These are phyloP conservation scores for Hura crepitans DNA, from an alignment of 441 rosid species.

Conservation along the genomic window DNA sequence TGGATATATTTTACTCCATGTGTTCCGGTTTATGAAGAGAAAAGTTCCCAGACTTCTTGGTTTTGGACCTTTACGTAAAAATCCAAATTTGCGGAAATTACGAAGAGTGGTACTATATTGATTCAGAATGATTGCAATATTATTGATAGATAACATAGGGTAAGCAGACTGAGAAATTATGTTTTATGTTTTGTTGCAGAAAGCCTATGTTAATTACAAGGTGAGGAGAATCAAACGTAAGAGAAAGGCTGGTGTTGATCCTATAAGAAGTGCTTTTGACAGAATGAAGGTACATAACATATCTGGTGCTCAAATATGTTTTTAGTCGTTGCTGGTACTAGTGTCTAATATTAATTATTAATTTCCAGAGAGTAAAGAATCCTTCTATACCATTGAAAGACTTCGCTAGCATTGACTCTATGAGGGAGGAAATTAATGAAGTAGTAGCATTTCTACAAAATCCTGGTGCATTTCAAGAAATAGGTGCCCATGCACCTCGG, in stretches of 20 bases:
- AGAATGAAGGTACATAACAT: slow-evolving; percentile 63
- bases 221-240: slow-evolving; percentile 50
- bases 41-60: slow-evolving; percentile 71
- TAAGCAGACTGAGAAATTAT: slow-evolving; percentile 23
- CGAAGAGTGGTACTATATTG: slow-evolving; percentile 77
- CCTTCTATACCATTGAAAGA: slow-evolving; percentile 85
- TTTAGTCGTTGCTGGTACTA: slow-evolving; percentile 9
- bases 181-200: slow-evolving; percentile 48
- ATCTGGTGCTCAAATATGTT: slow-evolving; percentile 10
- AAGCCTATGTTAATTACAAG: slow-evolving; percentile 56
- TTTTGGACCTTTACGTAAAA: slow-evolving; percentile 69
- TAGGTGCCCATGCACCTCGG: slow-evolving; percentile 96
- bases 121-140: background rate
- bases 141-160: background rate
- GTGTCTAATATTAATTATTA: slow-evolving; percentile 18
- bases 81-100: slow-evolving; percentile 69
- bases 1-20: slow-evolving; percentile 60
- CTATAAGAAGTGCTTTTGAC: slow-evolving; percentile 81
- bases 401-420: slow-evolving; percentile 91
- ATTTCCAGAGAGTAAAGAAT: slow-evolving; percentile 83
- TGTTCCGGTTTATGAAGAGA: slow-evolving; percentile 61
- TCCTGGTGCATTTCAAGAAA: slow-evolving; percentile 90
- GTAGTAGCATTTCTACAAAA: slow-evolving; percentile 93
- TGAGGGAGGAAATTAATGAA: slow-evolving; percentile 96
- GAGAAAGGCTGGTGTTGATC: slow-evolving; percentile 87